Percentiles rank a stretch among this genome's conserved stretches.
Evolutionary conservation across 2,329 filamentous ascomycete species (phyloP).

Genomic region (Aspergillus hortae): DNA sequence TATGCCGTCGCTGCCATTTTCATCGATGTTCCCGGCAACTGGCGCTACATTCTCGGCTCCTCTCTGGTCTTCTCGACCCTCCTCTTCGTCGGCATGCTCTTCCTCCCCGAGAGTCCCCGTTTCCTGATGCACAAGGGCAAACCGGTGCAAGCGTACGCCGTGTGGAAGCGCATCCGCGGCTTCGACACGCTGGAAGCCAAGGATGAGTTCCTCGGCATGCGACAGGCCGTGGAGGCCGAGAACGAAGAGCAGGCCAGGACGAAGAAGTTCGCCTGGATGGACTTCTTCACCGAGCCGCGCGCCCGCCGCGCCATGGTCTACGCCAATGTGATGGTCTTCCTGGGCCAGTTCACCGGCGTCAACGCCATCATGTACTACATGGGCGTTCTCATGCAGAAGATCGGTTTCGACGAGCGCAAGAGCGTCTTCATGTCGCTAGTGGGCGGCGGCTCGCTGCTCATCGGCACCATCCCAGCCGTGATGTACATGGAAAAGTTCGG

Average conservation of each 20-base stretch:
- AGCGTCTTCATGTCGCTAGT: constrained; percentile 73
- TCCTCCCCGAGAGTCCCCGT: constrained; percentile 67
- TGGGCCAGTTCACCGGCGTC: constrained; percentile 68
- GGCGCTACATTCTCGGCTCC: constrained; percentile 70
- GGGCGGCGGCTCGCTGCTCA: constrained; percentile 62
- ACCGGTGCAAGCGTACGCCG: constrained; percentile 59
- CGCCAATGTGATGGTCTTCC: constrained; percentile 66
- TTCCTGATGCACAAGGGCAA: constrained; percentile 67
- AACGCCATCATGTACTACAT: constrained; percentile 73
- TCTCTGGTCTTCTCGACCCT: constrained; percentile 67
- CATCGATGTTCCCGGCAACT: constrained; percentile 64
- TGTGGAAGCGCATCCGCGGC: constrained; percentile 71
- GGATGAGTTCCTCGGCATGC: constrained; percentile 72
- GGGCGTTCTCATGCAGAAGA: constrained; percentile 62
- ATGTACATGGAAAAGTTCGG: constrained; percentile 70
- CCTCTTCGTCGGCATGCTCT: constrained; percentile 63
- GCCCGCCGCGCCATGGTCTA: constrained; percentile 64
- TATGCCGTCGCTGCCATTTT: constrained; percentile 73
- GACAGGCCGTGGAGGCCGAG: constrained; percentile 59
- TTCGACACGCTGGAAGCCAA: constrained; percentile 54
- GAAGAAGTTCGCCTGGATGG: constrained; percentile 64
- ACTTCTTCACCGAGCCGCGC: constrained; percentile 68
- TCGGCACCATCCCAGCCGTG: constrained; percentile 66
- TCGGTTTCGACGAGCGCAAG: constrained; percentile 61
- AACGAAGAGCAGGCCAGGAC: constrained; percentile 51